Conservation (phyloP, 2,329 filamentous ascomycete species). For the Penicillium sp. region DNA sequence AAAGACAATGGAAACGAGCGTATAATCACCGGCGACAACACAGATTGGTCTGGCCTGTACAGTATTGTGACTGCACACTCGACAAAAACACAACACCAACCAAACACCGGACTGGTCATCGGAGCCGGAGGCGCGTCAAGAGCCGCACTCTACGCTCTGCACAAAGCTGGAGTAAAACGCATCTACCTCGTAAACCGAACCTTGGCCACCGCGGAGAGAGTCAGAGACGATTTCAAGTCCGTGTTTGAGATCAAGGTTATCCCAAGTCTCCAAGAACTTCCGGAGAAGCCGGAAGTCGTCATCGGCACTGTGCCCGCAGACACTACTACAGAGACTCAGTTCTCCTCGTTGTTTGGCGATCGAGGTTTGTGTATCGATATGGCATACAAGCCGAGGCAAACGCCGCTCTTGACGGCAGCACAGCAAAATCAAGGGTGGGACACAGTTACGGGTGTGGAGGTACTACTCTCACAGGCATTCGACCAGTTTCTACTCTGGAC, state of each 20-base stretch:
- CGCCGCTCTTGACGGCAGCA: constrained; percentile 17
- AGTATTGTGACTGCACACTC: constrained; percentile 27
- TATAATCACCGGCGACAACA: constrained; percentile 43
- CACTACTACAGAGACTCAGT: constrained; percentile 16
- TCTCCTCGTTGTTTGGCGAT: constrained; percentile 14
- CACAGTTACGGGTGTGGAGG: constrained; percentile 27
- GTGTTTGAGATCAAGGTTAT: constrained; percentile 12
- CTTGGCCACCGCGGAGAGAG: constrained; percentile 7
- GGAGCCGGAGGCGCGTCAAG: constrained; percentile 47
- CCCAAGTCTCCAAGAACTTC: constrained; percentile 10
- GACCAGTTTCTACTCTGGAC: constrained; percentile 29
- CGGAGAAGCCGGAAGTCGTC: constrained; percentile 18
- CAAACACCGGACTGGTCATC: constrained; percentile 38
- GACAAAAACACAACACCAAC: constrained; percentile 11
- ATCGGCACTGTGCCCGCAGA: constrained; percentile 25
- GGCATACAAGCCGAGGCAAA: constrained; percentile 26
- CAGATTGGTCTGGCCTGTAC: constrained; percentile 47
- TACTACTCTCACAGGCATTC: constrained; percentile 28
- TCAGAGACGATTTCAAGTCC: constrained; percentile 11
- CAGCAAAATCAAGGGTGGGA: constrained; percentile 16
- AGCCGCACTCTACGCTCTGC: constrained; percentile 42
- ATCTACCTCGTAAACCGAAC: constrained; percentile 43
- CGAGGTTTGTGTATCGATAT: constrained; percentile 24
- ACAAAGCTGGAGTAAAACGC: constrained; percentile 28
- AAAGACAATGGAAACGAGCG: constrained; percentile 15